phyloP scores from a whole-genome alignment of 495 filamentous ascomycete genomes.

The Parmelia sp. region DNA sequence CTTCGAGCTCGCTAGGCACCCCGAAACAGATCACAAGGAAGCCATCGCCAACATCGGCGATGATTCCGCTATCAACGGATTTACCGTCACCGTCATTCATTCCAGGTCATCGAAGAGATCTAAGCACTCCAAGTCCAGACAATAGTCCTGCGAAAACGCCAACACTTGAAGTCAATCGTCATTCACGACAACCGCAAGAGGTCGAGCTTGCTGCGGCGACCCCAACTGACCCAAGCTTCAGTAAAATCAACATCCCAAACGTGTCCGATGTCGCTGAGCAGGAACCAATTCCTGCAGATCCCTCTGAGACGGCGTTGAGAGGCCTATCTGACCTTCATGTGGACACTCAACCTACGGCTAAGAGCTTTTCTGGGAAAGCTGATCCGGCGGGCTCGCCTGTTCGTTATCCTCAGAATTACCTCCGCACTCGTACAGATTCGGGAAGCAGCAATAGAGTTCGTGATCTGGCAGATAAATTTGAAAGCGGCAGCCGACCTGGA shows the following conservation, averaged over 20 bases:
- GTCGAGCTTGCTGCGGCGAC: slow-evolving; percentile 40
- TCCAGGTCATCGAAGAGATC: slow-evolving; percentile 53
- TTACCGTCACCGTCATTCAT: slow-evolving; percentile 37
- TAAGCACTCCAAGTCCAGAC: slow-evolving; percentile 55
- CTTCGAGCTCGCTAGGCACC: slow-evolving; percentile 16
- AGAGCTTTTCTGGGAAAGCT: background rate
- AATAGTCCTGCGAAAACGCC: slow-evolving; percentile 59
- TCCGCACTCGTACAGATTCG: slow-evolving; percentile 31
- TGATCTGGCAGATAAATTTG: slow-evolving; percentile 44
- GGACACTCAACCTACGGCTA: background rate
- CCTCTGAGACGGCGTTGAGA: background rate
- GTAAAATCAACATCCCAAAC: slow-evolving; percentile 15
- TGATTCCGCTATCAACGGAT: slow-evolving; percentile 17
- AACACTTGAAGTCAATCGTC: slow-evolving; percentile 39
- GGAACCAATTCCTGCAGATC: background rate
- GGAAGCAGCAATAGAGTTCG: slow-evolving; percentile 41
- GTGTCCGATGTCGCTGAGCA: slow-evolving; percentile 9
- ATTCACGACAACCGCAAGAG: slow-evolving; percentile 36
- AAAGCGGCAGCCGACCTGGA: slow-evolving; percentile 29
- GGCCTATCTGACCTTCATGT: background rate
- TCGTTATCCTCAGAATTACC: slow-evolving; percentile 1
- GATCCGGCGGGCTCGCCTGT: slow-evolving; percentile 9
- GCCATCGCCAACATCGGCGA: slow-evolving; percentile 30
- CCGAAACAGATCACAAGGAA: slow-evolving; percentile 28
- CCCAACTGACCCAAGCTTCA: slow-evolving; percentile 20